These are phyloP conservation scores for Carallia brachiata DNA, from an alignment of 345 rosid species.

Conservation along the genomic window DNA sequence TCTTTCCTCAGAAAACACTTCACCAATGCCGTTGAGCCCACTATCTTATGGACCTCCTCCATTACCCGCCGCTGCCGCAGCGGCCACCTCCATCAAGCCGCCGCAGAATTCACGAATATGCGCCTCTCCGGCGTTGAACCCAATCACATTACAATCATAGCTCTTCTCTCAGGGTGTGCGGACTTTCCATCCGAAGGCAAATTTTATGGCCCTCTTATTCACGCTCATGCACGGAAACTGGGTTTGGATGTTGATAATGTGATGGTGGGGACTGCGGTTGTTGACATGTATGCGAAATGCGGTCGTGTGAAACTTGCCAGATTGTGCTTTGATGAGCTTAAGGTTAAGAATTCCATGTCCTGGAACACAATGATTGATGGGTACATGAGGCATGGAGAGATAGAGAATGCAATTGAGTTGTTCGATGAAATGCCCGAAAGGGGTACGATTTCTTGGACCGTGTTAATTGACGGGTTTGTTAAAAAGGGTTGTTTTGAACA, in stretches of 20 bases:
- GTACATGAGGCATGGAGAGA: conserved; percentile 16
- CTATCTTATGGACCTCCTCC: conserved; percentile 69
- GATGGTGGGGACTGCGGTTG: conserved; percentile 26
- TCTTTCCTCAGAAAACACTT: conserved; percentile 13
- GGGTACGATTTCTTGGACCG: conserved; percentile 26
- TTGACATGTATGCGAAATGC: conserved; percentile 26
- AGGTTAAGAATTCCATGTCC: conserved; percentile 16
- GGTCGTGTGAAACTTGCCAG: conserved; percentile 17
- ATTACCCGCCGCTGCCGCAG: conserved; percentile 58
- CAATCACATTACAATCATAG: conserved; percentile 55
- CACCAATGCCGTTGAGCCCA: conserved; percentile 24
- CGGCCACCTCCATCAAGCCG: conserved; percentile 54
- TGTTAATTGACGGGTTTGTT: conserved; percentile 28
- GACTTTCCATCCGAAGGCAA: conserved; percentile 34
- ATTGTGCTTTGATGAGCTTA: conserved; percentile 16
- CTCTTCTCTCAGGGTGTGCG: conserved; percentile 55
- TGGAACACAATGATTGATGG: conserved; percentile 32
- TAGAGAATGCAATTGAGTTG: conserved; percentile 10
- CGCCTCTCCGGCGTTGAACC: conserved; percentile 52
- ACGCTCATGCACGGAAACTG: conserved; percentile 59
- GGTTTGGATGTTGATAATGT: conserved; percentile 19
- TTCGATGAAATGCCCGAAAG: conserved; percentile 32
- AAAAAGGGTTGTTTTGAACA: conserved; percentile 23
- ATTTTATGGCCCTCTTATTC: conserved; percentile 49
- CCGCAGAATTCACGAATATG: conserved; percentile 53